Evolutionary conservation across 805 yeast species (phyloP).

Genomic region (Saccharomycopsis olivae): DNA sequence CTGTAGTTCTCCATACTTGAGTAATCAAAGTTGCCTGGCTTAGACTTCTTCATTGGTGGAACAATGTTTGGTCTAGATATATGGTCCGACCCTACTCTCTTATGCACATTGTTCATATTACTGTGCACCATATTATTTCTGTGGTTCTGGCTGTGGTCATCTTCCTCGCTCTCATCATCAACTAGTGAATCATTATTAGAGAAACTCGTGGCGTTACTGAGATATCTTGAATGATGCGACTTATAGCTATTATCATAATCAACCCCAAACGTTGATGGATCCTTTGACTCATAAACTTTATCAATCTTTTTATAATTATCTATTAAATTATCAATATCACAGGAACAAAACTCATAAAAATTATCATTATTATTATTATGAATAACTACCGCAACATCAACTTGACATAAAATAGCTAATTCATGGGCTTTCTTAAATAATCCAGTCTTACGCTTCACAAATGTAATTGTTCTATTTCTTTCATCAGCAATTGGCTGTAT

Average conservation of each 20-base stretch:
- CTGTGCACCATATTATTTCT: too few species aligned
- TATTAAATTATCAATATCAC: constrained; percentile 44
- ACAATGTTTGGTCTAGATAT: too few species aligned
- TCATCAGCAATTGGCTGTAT: constrained; percentile 88
- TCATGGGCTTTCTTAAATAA: constrained; percentile 58
- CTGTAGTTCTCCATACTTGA: too few species aligned
- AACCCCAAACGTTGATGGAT: constrained; percentile 58
- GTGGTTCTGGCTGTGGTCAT: too few species aligned
- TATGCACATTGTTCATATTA: constrained; percentile 18
- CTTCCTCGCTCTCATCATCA: constrained; percentile 12
- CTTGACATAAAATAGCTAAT: constrained; percentile 80
- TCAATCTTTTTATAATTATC: constrained; percentile 27
- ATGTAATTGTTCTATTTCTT: constrained; percentile 76
- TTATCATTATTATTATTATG: constrained; percentile 68
- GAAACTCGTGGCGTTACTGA: constrained; percentile 16
- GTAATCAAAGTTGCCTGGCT: too few species aligned
- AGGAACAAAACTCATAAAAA: constrained; percentile 75
- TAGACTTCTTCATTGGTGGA: too few species aligned
- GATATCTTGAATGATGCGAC: constrained; percentile 3
- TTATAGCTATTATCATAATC: constrained; percentile 28
- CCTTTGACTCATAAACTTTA: constrained; percentile 44
- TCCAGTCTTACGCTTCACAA: constrained; percentile 91
- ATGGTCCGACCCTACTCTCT: constrained; percentile 5
- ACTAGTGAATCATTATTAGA: constrained; percentile 6
- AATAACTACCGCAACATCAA: constrained; percentile 84